Percentiles rank a stretch among this genome's conserved stretches.
These are phyloP conservation scores for Cystobasidium pallidum DNA, from an alignment of 1,284 basidiomycete species.

Conservation along the genomic window DNA sequence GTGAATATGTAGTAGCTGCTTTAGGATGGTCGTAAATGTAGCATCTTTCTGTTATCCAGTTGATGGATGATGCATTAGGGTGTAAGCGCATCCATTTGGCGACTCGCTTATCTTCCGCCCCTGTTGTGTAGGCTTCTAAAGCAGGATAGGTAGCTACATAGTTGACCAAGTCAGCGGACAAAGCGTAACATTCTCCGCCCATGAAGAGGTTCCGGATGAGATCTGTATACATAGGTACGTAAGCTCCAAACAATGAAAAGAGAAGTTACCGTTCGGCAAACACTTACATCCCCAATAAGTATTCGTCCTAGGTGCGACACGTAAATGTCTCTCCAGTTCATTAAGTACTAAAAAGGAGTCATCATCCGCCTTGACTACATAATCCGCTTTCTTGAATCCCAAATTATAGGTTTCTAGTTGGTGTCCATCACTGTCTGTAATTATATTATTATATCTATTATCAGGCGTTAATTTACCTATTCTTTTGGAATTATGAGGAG, in stretches of 20 bases:
- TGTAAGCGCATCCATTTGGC: slow-evolving; percentile 91
- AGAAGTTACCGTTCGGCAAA: not conserved
- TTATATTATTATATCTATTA: slow-evolving; percentile 22
- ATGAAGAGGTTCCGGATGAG: slow-evolving; percentile 92
- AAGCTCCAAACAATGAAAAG: not conserved
- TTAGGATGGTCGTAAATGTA: slow-evolving; percentile 99
- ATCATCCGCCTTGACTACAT: slow-evolving; percentile 88
- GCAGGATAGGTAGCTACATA: slow-evolving; percentile 77
- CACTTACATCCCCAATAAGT: slow-evolving; percentile 84
- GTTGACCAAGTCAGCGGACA: slow-evolving; percentile 86
- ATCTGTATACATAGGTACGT: slow-evolving; percentile 58
- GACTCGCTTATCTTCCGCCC: slow-evolving; percentile 92
- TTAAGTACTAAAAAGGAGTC: slow-evolving; percentile 92
- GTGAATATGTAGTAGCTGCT: slow-evolving; percentile 83
- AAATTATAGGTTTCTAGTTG: slow-evolving; percentile 20
- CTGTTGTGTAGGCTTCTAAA: slow-evolving; percentile 70
- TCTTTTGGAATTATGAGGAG: slow-evolving; percentile 44
- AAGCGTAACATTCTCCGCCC: slow-evolving; percentile 91
- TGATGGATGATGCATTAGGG: slow-evolving; percentile 75
- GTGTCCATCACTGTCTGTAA: not conserved
- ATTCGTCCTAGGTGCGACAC: slow-evolving; percentile 71
- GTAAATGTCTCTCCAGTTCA: slow-evolving; percentile 82
- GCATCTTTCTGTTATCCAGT: slow-evolving; percentile 89
- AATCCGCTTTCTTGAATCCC: slow-evolving; percentile 70
- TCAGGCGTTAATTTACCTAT: slow-evolving; percentile 45